These are phyloP conservation scores for Fistulinella prunicolor DNA, from an alignment of 768 basidiomycete genomes.

Conservation along the genomic window DNA sequence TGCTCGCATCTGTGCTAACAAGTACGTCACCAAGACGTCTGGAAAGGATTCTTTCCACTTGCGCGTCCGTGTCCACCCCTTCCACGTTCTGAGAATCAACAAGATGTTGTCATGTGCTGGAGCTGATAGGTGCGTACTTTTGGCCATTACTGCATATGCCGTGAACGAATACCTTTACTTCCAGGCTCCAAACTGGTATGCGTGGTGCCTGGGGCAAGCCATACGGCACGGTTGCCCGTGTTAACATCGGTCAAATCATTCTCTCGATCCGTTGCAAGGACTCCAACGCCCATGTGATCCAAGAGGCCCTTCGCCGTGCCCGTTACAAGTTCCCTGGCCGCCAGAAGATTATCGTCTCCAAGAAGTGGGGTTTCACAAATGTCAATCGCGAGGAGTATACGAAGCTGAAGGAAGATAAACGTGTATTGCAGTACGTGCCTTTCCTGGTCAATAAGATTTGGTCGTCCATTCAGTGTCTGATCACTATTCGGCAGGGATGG, in stretches of 20 bases:
- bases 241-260: constrained; percentile 97
- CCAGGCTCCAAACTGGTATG: constrained; percentile 93
- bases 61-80: constrained; percentile 95
- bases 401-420: constrained; percentile 86
- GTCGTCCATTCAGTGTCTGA: background rate
- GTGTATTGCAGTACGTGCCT: constrained; percentile 74
- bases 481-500: constrained; percentile 55
- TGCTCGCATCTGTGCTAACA: constrained; percentile 99
- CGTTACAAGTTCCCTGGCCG: constrained; percentile 99
- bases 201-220: constrained; percentile 99
- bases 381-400: constrained; percentile 87
- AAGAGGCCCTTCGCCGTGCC: constrained; percentile 95
- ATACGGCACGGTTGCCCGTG: constrained; percentile 92
- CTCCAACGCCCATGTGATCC: constrained; percentile 77
- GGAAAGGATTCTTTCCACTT: constrained; percentile 99
- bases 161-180: background rate
- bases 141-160: too few species aligned
- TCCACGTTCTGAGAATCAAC: constrained; percentile 99
- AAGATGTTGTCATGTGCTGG: constrained; percentile 99
- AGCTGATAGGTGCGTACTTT: constrained; percentile 75
- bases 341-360: constrained; percentile 94
- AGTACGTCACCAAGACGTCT: constrained; percentile 96
- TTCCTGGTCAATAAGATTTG: background rate
- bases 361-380: constrained; percentile 99
- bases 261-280: constrained; percentile 92